Base-by-base conservation (phyloP, 805 yeast genomes). In the Isabelozyma rhagii region DNA sequence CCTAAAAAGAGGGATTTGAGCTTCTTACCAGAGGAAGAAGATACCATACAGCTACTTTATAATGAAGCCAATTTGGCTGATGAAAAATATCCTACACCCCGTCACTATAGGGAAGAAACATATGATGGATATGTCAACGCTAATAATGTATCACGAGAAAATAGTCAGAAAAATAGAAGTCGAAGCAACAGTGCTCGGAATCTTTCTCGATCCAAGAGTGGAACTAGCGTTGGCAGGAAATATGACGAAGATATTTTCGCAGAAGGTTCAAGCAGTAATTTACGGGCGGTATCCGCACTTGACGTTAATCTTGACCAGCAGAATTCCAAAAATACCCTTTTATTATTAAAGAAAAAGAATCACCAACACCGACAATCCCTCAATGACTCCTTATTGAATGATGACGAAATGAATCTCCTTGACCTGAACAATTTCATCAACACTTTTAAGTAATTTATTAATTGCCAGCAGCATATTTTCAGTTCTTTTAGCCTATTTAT, bases 51-150 rank as follows among this genome's bases (percentile, higher is more conserved):
- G 11, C 42, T 64, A n/a, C 55, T 64, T 8, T 64, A 64, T 39
- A 52, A 53, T 14, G 58, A 43, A 21, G 38, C 36, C 13, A 25
- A 14, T 28, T 27, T 43, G 27, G 13, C 21, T 5, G 45, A 58
- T 25, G 36, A 27, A 14, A 21, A 41, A 13, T 39, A 41, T 25
- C 47, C 29, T 21, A 43, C 43, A 11, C 28, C 27, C 8, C 51
- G 43, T 14, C 61, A 56, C 44, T 62, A 63, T 45, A 57, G 62
- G 46, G 70, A 66, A 43, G 62, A 62, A 31, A 57, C 66, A 2
- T 65, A 51, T 43, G 68, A 66, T 47, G 70, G 69, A 5, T 64
- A 62, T 50, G 51, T 49, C n/a, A 48, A 53, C 40, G 43, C 45
- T 11, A 43, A 43, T 28, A 41, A 41, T 21, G 11, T 41, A 14